Conservation (phyloP, 176 grass and related monocot species). For the Juncus effusus region DNA sequence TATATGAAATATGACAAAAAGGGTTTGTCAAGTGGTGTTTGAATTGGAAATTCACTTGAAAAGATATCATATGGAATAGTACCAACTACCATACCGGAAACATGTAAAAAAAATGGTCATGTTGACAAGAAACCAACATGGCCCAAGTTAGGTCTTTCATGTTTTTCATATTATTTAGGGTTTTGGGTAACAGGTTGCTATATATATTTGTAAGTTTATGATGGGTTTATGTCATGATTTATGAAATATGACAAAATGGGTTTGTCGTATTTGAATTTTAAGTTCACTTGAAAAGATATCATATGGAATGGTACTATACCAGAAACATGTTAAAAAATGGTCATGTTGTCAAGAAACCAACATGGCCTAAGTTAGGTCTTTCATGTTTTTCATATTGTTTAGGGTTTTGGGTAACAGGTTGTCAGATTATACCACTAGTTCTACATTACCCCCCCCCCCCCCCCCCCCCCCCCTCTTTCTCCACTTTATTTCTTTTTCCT, state of each 20-base stretch:
- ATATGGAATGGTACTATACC: constrained; percentile 27
- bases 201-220: background rate
- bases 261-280: background rate
- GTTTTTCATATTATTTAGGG: constrained; percentile 8
- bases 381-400: constrained; percentile 21
- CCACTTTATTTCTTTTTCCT: constrained; percentile 17
- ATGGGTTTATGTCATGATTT: background rate
- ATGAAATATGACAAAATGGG: background rate
- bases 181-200: constrained; percentile 24
- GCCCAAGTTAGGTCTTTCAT: constrained; percentile 16
- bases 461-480: constrained; percentile 1
- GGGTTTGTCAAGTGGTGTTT: background rate
- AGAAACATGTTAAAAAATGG: constrained; percentile 24
- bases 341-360: constrained; percentile 29
- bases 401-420: constrained; percentile 22
- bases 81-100: constrained; percentile 22
- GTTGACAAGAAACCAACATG: constrained; percentile 27
- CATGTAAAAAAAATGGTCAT: constrained; percentile 25
- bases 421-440: constrained; percentile 18
- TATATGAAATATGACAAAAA: background rate
- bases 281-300: constrained; percentile 9
- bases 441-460: background rate
- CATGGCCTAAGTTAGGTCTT: constrained; percentile 12
- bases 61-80: constrained; percentile 29
- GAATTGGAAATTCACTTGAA: background rate